A percentile compares a stretch with the other conserved stretches of the same genome.
Evolutionary conservation across 306 rosid species (phyloP).

Genomic region (Glycine tomentella): DNA sequence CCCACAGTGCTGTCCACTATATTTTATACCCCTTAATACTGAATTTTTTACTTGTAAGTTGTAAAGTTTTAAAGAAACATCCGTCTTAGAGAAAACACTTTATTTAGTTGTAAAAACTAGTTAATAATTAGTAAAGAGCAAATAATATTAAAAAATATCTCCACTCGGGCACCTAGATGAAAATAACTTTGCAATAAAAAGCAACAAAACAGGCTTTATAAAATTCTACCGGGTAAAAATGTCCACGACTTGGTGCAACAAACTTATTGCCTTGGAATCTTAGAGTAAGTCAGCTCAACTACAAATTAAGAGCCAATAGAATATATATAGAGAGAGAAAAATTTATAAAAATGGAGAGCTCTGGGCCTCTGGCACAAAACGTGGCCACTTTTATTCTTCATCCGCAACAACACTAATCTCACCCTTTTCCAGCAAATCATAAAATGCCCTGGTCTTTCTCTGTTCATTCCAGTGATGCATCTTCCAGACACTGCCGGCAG

Average conservation of each 20-base stretch:
- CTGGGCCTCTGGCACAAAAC: conserved; percentile 22
- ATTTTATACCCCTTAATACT: too few relatives aligned
- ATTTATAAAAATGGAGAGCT: conserved; percentile 26
- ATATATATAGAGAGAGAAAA: neutral
- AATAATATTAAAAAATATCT: neutral
- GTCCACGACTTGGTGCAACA: conserved; percentile 37
- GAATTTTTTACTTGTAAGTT: neutral
- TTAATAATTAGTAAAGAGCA: neutral
- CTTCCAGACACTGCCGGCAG: conserved; percentile 80
- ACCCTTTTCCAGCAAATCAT: conserved; percentile 79
- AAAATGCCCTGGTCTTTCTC: conserved; percentile 68
- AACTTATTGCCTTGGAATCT: conserved; percentile 49
- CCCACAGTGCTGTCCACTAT: too few relatives aligned
- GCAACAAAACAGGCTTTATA: conserved; percentile 22
- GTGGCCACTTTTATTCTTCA: conserved; percentile 54
- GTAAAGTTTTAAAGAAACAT: neutral
- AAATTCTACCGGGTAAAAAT: conserved; percentile 31
- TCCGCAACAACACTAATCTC: conserved; percentile 75
- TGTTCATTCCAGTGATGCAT: conserved; percentile 94
- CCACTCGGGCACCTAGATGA: neutral
- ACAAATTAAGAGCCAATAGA: conserved; percentile 45
- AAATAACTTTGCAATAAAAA: neutral
- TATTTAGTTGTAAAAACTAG: neutral
- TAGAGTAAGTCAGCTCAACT: conserved; percentile 44
- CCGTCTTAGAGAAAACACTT: neutral